These are phyloP conservation scores for Stipa capillata DNA, from an alignment of 176 grass and related monocot genomes.

Conservation along the genomic window DNA sequence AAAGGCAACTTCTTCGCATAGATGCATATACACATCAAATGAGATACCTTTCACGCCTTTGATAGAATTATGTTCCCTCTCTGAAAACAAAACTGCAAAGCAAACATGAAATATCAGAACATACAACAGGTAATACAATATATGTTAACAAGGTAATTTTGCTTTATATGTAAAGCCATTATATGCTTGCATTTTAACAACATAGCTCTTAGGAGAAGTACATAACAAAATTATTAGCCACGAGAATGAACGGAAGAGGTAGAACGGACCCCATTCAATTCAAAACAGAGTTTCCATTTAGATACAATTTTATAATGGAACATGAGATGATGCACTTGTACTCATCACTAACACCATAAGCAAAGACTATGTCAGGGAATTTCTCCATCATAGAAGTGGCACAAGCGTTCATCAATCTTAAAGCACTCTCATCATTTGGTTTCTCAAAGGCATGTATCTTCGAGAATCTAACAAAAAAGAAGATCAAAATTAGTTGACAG, in stretches of 20 bases:
- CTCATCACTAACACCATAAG: constrained; percentile 93
- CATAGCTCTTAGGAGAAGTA: background rate
- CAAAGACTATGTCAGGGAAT: constrained; percentile 82
- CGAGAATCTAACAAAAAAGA: constrained; percentile 60
- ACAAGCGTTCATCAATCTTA: constrained; percentile 29
- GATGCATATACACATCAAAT: background rate
- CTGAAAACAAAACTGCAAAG: constrained; percentile 75
- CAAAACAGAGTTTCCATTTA: background rate
- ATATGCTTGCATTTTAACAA: background rate
- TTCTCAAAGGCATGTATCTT: constrained; percentile 28
- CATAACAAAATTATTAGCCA: background rate
- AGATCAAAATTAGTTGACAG: constrained; percentile 6
- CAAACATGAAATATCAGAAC: constrained; percentile 11
- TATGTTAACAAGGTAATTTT: background rate
- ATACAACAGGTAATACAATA: background rate
- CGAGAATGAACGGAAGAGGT: background rate
- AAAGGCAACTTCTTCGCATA: background rate
- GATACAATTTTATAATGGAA: background rate
- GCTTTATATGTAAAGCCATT: background rate
- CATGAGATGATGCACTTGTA: constrained; percentile 50
- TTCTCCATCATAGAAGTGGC: constrained; percentile 62
- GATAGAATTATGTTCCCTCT: constrained; percentile 68
- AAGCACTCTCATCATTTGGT: constrained; percentile 5
- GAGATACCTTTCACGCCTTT: constrained; percentile 59
- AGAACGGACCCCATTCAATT: background rate